Evolutionary conservation across 169 alveolate genomes (phyloP).

Genomic region (Eimeria necatrix): DNA sequence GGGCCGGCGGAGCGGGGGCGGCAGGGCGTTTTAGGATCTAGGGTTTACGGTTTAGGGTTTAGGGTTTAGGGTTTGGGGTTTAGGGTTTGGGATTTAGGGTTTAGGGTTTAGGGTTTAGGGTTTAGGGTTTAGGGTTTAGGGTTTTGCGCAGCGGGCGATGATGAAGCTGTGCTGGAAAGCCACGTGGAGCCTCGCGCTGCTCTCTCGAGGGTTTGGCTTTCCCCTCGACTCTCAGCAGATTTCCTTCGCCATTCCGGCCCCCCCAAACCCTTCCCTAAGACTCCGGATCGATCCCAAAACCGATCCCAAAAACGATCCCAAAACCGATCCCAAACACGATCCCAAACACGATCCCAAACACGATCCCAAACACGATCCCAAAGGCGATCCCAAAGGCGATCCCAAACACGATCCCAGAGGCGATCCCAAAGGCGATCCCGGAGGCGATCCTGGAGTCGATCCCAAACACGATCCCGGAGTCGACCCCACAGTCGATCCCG

Average conservation of each 20-base stretch:
- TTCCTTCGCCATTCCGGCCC: background rate
- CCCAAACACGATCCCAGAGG: background rate
- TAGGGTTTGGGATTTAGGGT: background rate
- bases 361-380: no score
- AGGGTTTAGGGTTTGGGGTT: background rate
- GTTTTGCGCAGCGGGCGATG: slow-evolving; percentile 45
- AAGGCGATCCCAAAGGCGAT: no score
- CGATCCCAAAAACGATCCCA: no score
- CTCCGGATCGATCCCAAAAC: no score
- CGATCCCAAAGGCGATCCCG: background rate
- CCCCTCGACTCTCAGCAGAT: slow-evolving; percentile 9
- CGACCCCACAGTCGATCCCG: no score
- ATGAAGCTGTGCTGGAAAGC: slow-evolving; percentile 78
- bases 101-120: slow-evolving; percentile 40
- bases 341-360: no score
- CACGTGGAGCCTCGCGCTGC: slow-evolving; percentile 58
- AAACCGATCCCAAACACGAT: no score
- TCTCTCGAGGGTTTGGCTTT: slow-evolving; percentile 70
- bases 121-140: slow-evolving; percentile 14
- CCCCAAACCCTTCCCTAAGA: background rate
- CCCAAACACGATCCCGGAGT: no score
- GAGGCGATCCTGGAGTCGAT: background rate
- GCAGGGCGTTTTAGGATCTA: no score
- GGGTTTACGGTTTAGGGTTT: no score
- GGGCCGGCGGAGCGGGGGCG: background rate